phyloP scores from a whole-genome alignment of 148 eudicot species.

The Rhododendron vialii region DNA sequence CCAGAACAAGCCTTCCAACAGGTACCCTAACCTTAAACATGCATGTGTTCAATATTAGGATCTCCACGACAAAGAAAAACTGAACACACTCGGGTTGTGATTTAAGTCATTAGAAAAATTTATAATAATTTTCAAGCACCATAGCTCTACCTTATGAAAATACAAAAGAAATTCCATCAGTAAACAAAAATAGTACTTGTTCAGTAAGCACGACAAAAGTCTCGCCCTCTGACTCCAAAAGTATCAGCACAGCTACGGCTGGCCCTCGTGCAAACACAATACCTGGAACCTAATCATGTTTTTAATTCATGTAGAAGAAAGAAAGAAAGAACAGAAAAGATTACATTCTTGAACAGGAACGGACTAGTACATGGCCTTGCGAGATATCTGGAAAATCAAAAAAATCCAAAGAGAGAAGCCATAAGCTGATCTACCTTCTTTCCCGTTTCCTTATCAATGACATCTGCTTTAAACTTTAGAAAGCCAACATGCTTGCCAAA shows the following conservation, averaged over 20 bases:
- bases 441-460: slow-evolving; percentile 72
- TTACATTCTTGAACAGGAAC: neutral
- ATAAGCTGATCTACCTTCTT: slow-evolving; percentile 46
- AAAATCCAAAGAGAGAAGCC: slow-evolving; percentile 4
- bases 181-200: slow-evolving; percentile 49
- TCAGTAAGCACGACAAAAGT: slow-evolving; percentile 89
- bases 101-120: neutral
- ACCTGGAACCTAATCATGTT: slow-evolving; percentile 75
- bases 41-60: slow-evolving; percentile 2
- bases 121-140: neutral
- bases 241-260: slow-evolving; percentile 92
- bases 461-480: slow-evolving; percentile 88
- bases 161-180: neutral
- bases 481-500: slow-evolving; percentile 92
- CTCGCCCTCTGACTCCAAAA: slow-evolving; percentile 83
- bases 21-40: slow-evolving; percentile 88
- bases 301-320: neutral
- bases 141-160: neutral
- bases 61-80: neutral
- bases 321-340: neutral
- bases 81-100: neutral
- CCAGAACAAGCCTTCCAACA: slow-evolving; percentile 76
- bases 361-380: neutral
- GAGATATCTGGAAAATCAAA: neutral
- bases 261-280: slow-evolving; percentile 98